Evolutionary conservation across 768 basidiomycete species (phyloP).

Genomic region (Naganishia randhawae): DNA sequence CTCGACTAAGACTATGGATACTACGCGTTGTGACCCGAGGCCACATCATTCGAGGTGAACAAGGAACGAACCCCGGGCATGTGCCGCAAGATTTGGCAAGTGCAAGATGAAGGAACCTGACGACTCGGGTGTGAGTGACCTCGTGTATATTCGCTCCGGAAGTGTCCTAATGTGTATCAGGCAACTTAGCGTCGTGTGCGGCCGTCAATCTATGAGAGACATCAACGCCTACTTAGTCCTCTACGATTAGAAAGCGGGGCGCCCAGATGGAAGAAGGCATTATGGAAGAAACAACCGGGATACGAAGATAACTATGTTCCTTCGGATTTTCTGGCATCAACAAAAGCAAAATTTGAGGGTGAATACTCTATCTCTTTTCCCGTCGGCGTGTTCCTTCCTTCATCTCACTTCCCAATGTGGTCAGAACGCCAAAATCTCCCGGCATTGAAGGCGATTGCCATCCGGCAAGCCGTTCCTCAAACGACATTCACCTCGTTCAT

Average conservation of each 20-base stretch:
- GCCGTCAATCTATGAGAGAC: no score
- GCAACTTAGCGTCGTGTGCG: no score
- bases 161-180: no score
- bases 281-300: constrained; percentile 55
- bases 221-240: not conserved
- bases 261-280: constrained; percentile 12
- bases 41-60: not conserved
- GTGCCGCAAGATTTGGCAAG: not conserved
- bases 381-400: not conserved
- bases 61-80: not conserved
- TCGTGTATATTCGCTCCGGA: not conserved
- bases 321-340: constrained; percentile 59
- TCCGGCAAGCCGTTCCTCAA: constrained; percentile 53
- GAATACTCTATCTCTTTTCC: constrained; percentile 59
- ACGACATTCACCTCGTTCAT: constrained; percentile 76
- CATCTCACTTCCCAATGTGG: constrained; percentile 40
- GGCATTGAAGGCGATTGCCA: constrained; percentile 58
- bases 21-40: not conserved
- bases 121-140: not conserved
- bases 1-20: no score
- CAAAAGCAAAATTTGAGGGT: constrained; percentile 18
- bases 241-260: constrained; percentile 15
- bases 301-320: constrained; percentile 79
- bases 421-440: constrained; percentile 49
- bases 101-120: not conserved